Evolutionary conservation across 2,329 filamentous ascomycete species (phyloP).

Genomic region (Plectosphaerella sp.): DNA sequence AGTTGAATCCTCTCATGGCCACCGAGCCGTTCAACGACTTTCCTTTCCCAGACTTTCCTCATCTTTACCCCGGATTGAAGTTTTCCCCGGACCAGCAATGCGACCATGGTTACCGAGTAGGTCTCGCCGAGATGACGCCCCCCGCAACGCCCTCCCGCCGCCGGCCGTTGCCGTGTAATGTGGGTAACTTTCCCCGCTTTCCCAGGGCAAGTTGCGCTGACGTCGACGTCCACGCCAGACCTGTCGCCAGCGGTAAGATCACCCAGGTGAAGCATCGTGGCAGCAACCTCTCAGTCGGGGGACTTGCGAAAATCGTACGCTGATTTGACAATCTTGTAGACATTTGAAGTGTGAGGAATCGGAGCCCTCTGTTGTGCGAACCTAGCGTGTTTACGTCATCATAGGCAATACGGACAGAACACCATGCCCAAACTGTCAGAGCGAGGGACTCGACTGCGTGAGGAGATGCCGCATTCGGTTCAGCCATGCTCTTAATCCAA

Average conservation of each 20-base stretch:
- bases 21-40: no score
- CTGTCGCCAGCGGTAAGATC: neutral
- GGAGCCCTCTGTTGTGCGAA: no score
- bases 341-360: neutral
- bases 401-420: slow-evolving; percentile 6
- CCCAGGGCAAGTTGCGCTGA: neutral
- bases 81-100: no score
- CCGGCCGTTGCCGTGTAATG: neutral
- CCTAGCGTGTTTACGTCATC: neutral
- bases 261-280: neutral
- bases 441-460: slow-evolving; percentile 18
- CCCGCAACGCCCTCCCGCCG: neutral
- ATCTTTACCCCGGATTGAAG: no score
- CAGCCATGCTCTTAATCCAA: slow-evolving; percentile 21
- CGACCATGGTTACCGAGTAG: no score
- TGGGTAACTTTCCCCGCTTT: neutral
- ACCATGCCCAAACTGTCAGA: slow-evolving; percentile 20
- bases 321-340: neutral
- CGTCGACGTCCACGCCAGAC: neutral
- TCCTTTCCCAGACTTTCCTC: no score
- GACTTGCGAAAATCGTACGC: neutral
- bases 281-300: no score
- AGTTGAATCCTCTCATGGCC: no score
- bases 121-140: neutral
- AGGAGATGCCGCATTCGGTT: slow-evolving; percentile 21